Evolutionary conservation across 2,329 filamentous ascomycete species (phyloP), one percentile per base, ranked within the genome.

Genomic region (Xylariaceae sp.): DNA sequence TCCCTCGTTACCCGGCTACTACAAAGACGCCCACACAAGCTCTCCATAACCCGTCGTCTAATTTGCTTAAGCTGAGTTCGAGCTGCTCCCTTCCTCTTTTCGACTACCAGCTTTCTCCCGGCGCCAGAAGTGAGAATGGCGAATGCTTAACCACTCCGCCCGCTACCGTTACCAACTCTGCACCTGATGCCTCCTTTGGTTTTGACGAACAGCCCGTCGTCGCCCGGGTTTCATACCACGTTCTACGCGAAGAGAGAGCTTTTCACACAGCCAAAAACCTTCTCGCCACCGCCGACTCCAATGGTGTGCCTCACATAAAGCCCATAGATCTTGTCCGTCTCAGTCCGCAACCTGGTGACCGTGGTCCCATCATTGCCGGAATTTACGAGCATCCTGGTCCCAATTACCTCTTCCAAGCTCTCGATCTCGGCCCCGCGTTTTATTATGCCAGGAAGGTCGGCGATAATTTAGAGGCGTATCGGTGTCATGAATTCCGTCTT

Each of bases 241-340:
- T 86, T 15, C 76, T 96, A 49, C 84, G 92, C 7, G 83, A 96
- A 62, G 92, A 97, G 74, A 80, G 92, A 57, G 87, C 92, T 53
- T 96, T 88, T 66, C 88, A 95, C 63, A 88, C 94, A 61, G 83
- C 86, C 66, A 89, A 87, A 70, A 83, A 78, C 55, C 76, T 96
- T 46, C 83, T 85, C 37, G 77, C 81, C 51, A 84, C 84, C 13
- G 85, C 84, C 22, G 89, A 95, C 67, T 86, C 86, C 0, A 75
- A 85, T 19, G 86, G 84, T 57, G 78, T 83, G 52, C 89, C 95
- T 67, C 92, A 94, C 55, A 81, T 89, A 37, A 86, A 84, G 54
- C 90, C 91, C 1, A 75, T 97, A 51, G 89, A 96, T 59, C 79
- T 95, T 40, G 76, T 92, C 52, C 81, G 87, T 26, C 73, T 96